phyloP scores from a whole-genome alignment of 305 asterid species.

The Plantago coronopus region DNA sequence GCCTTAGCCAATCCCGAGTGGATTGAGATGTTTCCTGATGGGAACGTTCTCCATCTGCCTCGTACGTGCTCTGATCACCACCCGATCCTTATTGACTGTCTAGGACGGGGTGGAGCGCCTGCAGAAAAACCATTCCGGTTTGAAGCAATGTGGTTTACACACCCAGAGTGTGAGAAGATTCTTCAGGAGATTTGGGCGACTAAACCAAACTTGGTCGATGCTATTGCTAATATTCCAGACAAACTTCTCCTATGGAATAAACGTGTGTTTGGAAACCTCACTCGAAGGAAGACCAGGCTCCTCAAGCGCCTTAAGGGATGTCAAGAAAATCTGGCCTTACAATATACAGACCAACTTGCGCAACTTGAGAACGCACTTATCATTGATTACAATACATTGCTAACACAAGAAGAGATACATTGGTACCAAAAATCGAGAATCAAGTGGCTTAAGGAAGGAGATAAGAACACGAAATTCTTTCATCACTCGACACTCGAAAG shows the following conservation, averaged over 20 bases:
- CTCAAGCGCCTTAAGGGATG: not conserved
- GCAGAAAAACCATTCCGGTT: not conserved
- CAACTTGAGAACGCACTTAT: not conserved
- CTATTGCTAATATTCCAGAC: too few species aligned
- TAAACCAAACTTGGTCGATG: too few species aligned
- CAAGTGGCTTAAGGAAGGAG: not conserved
- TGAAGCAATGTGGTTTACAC: too few species aligned
- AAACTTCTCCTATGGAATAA: not conserved
- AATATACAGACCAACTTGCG: not conserved
- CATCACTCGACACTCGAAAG: not conserved
- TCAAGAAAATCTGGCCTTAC: not conserved
- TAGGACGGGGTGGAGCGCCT: not conserved
- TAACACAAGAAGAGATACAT: not conserved
- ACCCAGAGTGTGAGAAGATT: not conserved
- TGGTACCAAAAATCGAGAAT: not conserved
- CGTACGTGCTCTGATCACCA: not conserved
- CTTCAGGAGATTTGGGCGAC: not conserved
- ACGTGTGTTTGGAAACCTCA: not conserved
- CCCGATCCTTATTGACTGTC: not conserved
- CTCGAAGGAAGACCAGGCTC: not conserved
- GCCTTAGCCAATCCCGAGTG: not conserved
- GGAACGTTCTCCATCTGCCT: not conserved
- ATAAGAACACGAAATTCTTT: not conserved
- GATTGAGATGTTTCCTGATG: not conserved
- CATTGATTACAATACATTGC: not conserved